Conservation (phyloP, 805 yeast genomes). For the Candida arabinofermentans region DNA sequence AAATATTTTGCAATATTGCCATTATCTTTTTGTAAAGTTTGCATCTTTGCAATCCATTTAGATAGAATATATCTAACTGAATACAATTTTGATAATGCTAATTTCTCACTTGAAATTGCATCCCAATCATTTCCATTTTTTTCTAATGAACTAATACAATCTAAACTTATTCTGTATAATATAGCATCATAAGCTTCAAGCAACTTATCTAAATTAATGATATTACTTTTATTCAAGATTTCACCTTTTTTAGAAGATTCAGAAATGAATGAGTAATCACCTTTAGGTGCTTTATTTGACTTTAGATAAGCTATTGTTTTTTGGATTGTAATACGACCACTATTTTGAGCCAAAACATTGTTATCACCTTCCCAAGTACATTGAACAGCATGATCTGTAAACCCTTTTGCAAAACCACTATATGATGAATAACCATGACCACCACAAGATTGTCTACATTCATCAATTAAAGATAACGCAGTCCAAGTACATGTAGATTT, state of each 20-base stretch:
- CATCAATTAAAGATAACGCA: conserved; percentile 74
- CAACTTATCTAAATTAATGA: conserved; percentile 29
- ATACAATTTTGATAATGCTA: conserved; percentile 45
- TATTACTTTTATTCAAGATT: conserved; percentile 28
- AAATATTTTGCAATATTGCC: conserved; percentile 46
- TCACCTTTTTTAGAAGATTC: conserved; percentile 26
- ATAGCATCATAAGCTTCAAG: conserved; percentile 37
- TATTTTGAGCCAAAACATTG: conserved; percentile 75
- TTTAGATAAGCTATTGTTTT: conserved; percentile 34
- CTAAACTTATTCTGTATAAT: conserved; percentile 36
- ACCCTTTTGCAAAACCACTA: conserved; percentile 85
- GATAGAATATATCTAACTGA: conserved; percentile 46
- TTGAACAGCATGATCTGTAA: conserved; percentile 93
- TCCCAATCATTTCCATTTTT: conserved; percentile 41
- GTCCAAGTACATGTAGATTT: conserved; percentile 91
- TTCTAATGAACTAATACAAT: conserved; percentile 30
- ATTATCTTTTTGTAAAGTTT: conserved; percentile 24
- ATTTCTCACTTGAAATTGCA: conserved; percentile 42
- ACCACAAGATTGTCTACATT: conserved; percentile 91
- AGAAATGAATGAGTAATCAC: conserved; percentile 39
- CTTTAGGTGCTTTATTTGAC: conserved; percentile 42
- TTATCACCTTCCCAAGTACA: conserved; percentile 99
- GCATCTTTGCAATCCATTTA: conserved; percentile 34
- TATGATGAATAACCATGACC: conserved; percentile 96
- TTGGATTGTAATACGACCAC: conserved; percentile 74